phyloP scores from a whole-genome alignment of 2,329 filamentous ascomycete genomes.

The Colletotrichum trifolii region DNA sequence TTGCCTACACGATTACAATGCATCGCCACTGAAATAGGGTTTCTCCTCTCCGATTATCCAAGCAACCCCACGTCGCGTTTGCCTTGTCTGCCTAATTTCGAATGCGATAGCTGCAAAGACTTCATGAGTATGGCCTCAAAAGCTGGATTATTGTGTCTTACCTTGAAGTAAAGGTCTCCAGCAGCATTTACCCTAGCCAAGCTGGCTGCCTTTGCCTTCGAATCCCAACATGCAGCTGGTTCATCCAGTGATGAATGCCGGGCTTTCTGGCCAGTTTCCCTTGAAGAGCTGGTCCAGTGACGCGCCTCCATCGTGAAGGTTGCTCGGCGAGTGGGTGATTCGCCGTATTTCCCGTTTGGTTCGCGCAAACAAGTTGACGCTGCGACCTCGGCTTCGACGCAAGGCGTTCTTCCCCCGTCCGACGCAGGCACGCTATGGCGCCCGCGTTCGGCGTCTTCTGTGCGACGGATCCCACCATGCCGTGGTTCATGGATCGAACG shows the following conservation, averaged over 20 bases:
- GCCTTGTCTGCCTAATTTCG: conserved; percentile 6
- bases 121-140: background rate
- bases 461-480: background rate
- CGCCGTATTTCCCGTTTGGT: no score
- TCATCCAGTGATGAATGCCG: no score
- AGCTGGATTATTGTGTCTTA: background rate
- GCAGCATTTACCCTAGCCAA: conserved; percentile 7
- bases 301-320: background rate
- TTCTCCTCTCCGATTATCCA: background rate
- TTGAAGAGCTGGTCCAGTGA: no score
- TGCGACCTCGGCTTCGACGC: background rate
- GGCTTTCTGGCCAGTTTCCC: no score
- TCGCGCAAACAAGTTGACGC: no score
- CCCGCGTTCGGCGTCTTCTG: background rate
- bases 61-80: background rate
- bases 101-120: conserved; percentile 7
- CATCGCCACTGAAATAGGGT: no score
- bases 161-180: conserved; percentile 20
- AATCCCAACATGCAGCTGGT: background rate
- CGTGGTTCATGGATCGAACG: background rate
- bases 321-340: background rate
- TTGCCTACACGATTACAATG: no score
- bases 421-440: background rate
- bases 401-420: background rate
- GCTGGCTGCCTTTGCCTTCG: conserved; percentile 2